These are phyloP conservation scores for Sordaria brevicollis DNA, from an alignment of 495 filamentous ascomycete genomes.

Conservation along the genomic window DNA sequence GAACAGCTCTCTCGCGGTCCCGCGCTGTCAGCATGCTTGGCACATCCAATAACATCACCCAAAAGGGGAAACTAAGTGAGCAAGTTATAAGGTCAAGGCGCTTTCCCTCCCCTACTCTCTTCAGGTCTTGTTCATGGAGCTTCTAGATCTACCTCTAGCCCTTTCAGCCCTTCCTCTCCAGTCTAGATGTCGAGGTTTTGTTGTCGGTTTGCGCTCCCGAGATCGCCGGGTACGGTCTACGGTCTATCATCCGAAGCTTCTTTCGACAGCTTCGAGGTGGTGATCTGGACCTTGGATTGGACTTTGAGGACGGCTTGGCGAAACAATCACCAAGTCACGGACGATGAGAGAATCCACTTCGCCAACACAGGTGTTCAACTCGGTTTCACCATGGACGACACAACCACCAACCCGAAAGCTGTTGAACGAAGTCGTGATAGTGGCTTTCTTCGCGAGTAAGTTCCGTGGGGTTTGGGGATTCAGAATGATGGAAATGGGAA, in stretches of 20 bases:
- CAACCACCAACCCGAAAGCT: too few species aligned
- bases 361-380: too few species aligned
- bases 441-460: background rate
- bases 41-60: background rate
- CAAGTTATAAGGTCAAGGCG: background rate
- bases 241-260: too few species aligned
- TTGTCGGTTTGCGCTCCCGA: background rate
- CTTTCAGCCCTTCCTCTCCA: background rate
- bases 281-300: background rate
- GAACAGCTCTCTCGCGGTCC: background rate
- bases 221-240: background rate
- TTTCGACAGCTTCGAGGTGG: background rate
- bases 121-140: too few species aligned
- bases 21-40: too few species aligned
- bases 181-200: background rate
- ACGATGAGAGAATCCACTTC: too few species aligned
- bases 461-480: background rate
- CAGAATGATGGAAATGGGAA: too few species aligned
- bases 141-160: background rate
- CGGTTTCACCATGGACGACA: too few species aligned
- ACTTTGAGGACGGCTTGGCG: background rate
- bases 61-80: background rate
- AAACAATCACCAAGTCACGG: background rate
- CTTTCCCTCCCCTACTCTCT: background rate
- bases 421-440: too few species aligned